These are phyloP conservation scores for Haplosporangium sp. DNA, from an alignment of 371 early-diverging fungal species.

Conservation along the genomic window DNA sequence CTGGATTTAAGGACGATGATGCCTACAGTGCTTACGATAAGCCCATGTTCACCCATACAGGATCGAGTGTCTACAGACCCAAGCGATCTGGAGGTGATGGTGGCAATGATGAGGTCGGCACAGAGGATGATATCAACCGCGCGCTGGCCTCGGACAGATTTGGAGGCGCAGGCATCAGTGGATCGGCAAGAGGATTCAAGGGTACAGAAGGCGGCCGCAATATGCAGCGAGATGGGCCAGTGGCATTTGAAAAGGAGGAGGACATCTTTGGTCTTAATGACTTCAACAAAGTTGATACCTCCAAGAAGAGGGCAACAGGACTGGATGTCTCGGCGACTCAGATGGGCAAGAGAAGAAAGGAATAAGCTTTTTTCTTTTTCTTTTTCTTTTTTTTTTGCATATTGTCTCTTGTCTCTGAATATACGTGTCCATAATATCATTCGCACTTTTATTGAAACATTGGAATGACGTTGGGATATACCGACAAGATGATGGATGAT, in stretches of 20 bases:
- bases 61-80: slow-evolving; percentile 85
- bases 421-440: no score
- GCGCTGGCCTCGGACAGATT: slow-evolving; percentile 79
- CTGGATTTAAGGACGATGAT: slow-evolving; percentile 92
- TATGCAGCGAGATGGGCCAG: slow-evolving; percentile 79
- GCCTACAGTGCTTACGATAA: slow-evolving; percentile 90
- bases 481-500: no score
- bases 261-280: slow-evolving; percentile 70
- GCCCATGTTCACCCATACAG: slow-evolving; percentile 84
- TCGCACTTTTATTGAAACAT: no score
- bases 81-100: slow-evolving; percentile 68
- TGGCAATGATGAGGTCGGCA: slow-evolving; percentile 76
- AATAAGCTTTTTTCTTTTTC: slow-evolving; percentile 10
- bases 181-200: slow-evolving; percentile 66
- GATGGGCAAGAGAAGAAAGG: slow-evolving; percentile 49
- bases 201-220: slow-evolving; percentile 70
- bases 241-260: slow-evolving; percentile 90
- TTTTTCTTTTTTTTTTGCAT: no score
- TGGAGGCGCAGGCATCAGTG: slow-evolving; percentile 57
- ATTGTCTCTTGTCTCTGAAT: no score
- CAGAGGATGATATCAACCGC: slow-evolving; percentile 76
- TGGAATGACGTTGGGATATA: no score
- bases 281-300: slow-evolving; percentile 56
- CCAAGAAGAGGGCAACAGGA: slow-evolving; percentile 44
- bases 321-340: slow-evolving; percentile 26